These are phyloP conservation scores for Candida endomychidarum DNA, from an alignment of 805 yeast genomes.

Conservation along the genomic window DNA sequence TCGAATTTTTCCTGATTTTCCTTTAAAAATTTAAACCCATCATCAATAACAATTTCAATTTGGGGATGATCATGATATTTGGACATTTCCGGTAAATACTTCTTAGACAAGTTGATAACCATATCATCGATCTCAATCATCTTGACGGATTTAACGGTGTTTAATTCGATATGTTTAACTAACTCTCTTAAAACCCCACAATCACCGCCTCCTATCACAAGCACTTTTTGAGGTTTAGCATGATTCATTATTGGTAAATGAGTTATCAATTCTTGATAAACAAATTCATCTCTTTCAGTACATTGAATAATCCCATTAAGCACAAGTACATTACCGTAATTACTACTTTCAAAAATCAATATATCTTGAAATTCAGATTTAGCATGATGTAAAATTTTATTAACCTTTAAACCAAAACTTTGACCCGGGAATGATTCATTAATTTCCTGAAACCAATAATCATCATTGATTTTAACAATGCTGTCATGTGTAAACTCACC, in stretches of 20 bases:
- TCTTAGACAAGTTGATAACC: constrained; percentile 69
- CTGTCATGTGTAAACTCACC: constrained; percentile 33
- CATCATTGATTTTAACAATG: constrained; percentile 24
- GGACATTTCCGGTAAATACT: constrained; percentile 79
- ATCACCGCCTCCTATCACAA: constrained; percentile 95
- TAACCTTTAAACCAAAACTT: constrained; percentile 66
- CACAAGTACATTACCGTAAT: constrained; percentile 85
- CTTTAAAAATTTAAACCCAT: constrained; percentile 78
- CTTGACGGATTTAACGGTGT: constrained; percentile 59
- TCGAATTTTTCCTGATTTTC: constrained; percentile 52
- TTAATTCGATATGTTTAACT: constrained; percentile 60
- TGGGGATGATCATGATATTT: constrained; percentile 60
- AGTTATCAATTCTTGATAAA: constrained; percentile 89
- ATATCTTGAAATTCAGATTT: constrained; percentile 78
- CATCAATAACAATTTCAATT: constrained; percentile 67
- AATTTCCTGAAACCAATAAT: constrained; percentile 75
- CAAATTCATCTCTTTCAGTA: constrained; percentile 89
- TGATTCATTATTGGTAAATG: constrained; percentile 82
- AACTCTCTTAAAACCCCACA: constrained; percentile 93
- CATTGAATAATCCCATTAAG: constrained; percentile 90
- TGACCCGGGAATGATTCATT: constrained; percentile 85
- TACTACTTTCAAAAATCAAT: constrained; percentile 69
- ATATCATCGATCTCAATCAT: constrained; percentile 88
- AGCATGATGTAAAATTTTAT: constrained; percentile 62
- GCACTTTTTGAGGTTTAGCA: constrained; percentile 67